Conservation (phyloP, 495 filamentous ascomycete species). For the Tuber microsphaerosporum region DNA sequence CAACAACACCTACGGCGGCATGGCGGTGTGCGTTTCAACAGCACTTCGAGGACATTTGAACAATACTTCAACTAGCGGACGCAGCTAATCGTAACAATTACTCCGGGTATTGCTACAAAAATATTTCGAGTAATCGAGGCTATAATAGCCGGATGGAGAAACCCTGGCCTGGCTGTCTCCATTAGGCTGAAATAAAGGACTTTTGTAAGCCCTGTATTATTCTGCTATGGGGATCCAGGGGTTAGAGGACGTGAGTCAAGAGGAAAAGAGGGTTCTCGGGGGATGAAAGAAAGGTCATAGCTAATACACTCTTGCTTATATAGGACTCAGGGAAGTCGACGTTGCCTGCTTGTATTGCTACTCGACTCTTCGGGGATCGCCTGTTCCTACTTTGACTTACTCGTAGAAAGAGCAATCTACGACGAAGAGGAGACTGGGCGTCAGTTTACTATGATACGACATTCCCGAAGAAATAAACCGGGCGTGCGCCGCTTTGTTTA, state of each 20-base stretch:
- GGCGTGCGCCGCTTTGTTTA: not conserved
- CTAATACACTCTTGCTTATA: not conserved
- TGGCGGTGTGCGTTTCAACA: not conserved
- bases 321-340: not conserved
- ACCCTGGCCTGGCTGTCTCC: slow-evolving; percentile 1
- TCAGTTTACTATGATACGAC: not conserved
- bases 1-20: not conserved
- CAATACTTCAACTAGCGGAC: not conserved
- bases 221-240: slow-evolving; percentile 4
- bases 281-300: not conserved
- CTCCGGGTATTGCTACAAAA: not conserved
- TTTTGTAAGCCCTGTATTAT: not conserved
- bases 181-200: not conserved
- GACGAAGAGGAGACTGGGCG: not conserved
- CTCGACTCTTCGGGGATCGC: not conserved
- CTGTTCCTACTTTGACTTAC: slow-evolving; percentile 1
- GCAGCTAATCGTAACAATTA: not conserved
- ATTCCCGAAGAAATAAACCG: not conserved
- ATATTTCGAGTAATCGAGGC: not conserved
- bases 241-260: not conserved
- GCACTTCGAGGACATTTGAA: not conserved
- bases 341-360: not conserved
- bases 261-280: not conserved
- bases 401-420: slow-evolving; percentile 2
- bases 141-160: not conserved